Conservation (phyloP, 108 stramenopile genomes). For the Skeletonema marinoi region DNA sequence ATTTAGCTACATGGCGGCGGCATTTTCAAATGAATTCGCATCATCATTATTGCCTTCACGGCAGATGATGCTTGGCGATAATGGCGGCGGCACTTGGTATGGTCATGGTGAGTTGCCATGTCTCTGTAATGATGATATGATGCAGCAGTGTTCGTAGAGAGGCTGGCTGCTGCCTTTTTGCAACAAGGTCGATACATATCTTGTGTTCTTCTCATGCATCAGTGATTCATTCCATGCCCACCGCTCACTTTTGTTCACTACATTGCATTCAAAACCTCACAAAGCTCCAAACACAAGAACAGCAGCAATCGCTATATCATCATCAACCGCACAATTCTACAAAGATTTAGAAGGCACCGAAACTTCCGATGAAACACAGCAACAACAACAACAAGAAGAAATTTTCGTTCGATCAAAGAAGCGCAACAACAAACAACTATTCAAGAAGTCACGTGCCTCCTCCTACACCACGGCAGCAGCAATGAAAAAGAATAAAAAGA, state of each 20-base stretch:
- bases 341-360: background rate
- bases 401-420: background rate
- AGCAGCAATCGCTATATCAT: background rate
- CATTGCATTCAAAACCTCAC: background rate
- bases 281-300: background rate
- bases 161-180: too few species aligned
- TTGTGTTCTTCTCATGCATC: too few species aligned
- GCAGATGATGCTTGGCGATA: background rate
- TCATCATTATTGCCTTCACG: background rate
- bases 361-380: background rate
- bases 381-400: background rate
- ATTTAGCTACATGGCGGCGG: background rate
- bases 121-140: too few species aligned
- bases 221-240: too few species aligned
- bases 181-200: too few species aligned
- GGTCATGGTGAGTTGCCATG: too few species aligned
- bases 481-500: background rate
- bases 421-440: background rate
- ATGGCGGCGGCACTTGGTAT: background rate
- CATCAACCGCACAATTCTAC: background rate
- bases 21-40: background rate
- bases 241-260: background rate
- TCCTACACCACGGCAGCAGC: background rate
- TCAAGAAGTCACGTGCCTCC: background rate
- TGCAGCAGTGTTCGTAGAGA: too few species aligned